A percentile compares a stretch with the other conserved stretches of the same genome.
Conservation (phyloP, 805 yeast genomes). For the Yamadazyma olivae region DNA sequence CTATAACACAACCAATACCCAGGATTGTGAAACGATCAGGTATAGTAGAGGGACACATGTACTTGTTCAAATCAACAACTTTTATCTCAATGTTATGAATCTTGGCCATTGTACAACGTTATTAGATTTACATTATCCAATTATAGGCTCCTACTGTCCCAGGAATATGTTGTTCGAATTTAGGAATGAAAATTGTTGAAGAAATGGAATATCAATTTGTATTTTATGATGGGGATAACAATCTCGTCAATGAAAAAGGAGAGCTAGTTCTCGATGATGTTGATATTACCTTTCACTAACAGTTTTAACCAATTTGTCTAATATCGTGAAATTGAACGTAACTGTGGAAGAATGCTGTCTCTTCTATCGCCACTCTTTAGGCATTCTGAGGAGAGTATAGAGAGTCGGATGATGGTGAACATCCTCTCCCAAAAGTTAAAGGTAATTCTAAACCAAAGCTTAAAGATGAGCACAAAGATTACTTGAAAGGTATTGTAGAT, state of each 20-base stretch:
- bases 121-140: too few species aligned
- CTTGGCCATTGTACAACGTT: too few species aligned
- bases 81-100: too few species aligned
- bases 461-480: conserved; percentile 5
- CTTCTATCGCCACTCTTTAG: conserved; percentile 6
- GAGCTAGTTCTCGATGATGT: conserved; percentile 6
- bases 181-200: conserved; percentile 5
- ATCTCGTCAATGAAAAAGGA: conserved; percentile 9
- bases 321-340: conserved; percentile 7
- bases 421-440: conserved; percentile 6
- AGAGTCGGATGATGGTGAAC: conserved; percentile 5
- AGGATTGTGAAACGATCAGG: too few species aligned
- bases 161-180: conserved; percentile 3
- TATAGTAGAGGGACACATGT: too few species aligned
- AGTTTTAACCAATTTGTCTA: conserved; percentile 6
- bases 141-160: background rate
- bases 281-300: too few species aligned
- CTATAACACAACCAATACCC: too few species aligned
- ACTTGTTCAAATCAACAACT: too few species aligned
- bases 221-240: conserved; percentile 9
- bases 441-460: conserved; percentile 5
- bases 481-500: conserved; percentile 2
- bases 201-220: conserved; percentile 9
- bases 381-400: conserved; percentile 7
- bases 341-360: conserved; percentile 4